phyloP scores from a whole-genome alignment of 106 monocot species.

The Hemerocallis citrina region DNA sequence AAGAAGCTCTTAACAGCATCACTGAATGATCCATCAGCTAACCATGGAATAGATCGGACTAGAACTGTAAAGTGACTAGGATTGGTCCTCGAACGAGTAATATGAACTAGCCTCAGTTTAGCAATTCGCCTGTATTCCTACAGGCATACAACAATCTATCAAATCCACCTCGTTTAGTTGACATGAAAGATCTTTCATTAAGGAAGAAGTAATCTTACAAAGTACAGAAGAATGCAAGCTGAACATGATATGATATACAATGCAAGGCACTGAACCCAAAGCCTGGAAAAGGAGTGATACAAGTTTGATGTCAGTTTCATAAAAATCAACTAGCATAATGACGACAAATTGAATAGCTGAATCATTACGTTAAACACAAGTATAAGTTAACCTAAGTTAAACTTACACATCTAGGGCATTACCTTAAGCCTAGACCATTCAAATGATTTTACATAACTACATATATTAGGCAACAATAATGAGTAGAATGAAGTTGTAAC shows the following conservation, averaged over 20 bases:
- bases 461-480: no score
- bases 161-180: not conserved
- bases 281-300: constrained; percentile 27
- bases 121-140: constrained; percentile 83
- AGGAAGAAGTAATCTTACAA: constrained; percentile 30
- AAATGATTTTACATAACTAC: no score
- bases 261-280: constrained; percentile 71
- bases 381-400: no score
- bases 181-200: not conserved
- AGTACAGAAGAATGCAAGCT: constrained; percentile 55
- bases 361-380: no score
- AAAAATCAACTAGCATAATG: not conserved
- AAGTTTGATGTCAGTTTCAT: not conserved
- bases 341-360: no score
- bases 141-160: constrained; percentile 9
- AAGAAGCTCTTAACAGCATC: constrained; percentile 68
- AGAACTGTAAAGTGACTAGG: constrained; percentile 91
- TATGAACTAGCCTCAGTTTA: constrained; percentile 60
- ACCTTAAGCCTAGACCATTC: no score
- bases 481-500: no score
- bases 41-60: constrained; percentile 78
- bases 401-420: no score
- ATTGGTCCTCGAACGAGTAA: constrained; percentile 46
- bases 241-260: constrained; percentile 53
- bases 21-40: constrained; percentile 39